Evolutionary conservation across 805 yeast genomes (phyloP).

Genomic region (Wickerhamiella sergipiensis): DNA sequence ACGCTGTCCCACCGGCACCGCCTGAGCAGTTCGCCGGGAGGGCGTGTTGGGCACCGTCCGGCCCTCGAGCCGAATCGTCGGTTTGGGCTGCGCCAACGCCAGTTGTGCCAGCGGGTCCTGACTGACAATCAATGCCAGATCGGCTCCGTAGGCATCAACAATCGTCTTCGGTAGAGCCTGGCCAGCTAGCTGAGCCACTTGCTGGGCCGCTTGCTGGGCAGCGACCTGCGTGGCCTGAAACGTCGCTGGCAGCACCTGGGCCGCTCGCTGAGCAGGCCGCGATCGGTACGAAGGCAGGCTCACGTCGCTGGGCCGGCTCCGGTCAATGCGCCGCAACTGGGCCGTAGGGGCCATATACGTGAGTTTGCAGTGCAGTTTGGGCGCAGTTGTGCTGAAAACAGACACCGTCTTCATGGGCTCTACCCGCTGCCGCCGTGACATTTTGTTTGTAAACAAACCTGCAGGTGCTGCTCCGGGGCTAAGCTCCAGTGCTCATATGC

Average conservation of each 20-base stretch:
- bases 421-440: not conserved
- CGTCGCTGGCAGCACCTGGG: conserved; percentile 18
- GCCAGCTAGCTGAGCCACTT: too few relatives aligned
- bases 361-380: conserved; percentile 20
- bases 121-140: conserved; percentile 3
- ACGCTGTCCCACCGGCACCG: not conserved
- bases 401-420: conserved; percentile 11
- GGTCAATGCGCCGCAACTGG: conserved; percentile 15
- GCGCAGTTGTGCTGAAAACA: conserved; percentile 15
- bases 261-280: conserved; percentile 12
- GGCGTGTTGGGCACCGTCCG: not conserved
- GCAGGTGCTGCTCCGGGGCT: not conserved
- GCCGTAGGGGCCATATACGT: conserved; percentile 16
- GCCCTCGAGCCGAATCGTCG: not conserved
- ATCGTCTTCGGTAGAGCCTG: not conserved
- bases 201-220: too few relatives aligned
- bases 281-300: conserved; percentile 13
- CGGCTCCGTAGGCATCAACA: not conserved
- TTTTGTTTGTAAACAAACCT: not conserved
- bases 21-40: not conserved
- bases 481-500: too few relatives aligned
- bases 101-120: conserved; percentile 9
- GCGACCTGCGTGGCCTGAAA: conserved; percentile 20
- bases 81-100: not conserved
- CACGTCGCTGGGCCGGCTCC: conserved; percentile 18